phyloP scores from a whole-genome alignment of 768 basidiomycete genomes.

The Strobilomyces dryophilus region DNA sequence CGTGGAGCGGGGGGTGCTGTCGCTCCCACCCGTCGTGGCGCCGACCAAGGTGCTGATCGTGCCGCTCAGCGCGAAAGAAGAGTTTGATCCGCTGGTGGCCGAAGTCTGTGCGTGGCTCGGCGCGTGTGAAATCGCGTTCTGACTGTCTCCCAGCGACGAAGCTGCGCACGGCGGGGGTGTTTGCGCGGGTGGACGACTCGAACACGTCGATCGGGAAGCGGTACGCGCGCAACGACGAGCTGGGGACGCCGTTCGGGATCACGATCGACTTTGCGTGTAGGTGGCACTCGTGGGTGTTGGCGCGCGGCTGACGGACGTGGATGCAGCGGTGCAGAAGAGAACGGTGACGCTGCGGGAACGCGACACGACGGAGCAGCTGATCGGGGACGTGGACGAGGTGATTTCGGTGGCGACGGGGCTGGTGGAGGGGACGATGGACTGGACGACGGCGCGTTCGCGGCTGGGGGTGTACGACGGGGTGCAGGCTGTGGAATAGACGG shows the following conservation, averaged over 20 bases:
- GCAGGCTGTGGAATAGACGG: constrained; percentile 64
- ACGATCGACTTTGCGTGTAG: constrained; percentile 92
- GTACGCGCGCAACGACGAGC: constrained; percentile 96
- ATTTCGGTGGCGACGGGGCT: constrained; percentile 76
- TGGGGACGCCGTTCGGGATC: constrained; percentile 95
- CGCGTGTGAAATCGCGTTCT: neutral
- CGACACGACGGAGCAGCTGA: constrained; percentile 90
- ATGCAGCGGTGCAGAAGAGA: constrained; percentile 77
- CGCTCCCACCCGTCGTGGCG: constrained; percentile 83
- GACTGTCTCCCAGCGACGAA: constrained; percentile 61
- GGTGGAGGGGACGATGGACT: constrained; percentile 68
- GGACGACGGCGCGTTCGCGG: constrained; percentile 68
- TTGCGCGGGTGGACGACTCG: constrained; percentile 94
- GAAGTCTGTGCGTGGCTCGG: constrained; percentile 76
- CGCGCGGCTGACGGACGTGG: neutral
- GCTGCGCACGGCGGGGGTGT: constrained; percentile 83
- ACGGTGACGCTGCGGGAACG: constrained; percentile 96
- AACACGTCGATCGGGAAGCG: constrained; percentile 94
- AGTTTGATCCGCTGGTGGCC: constrained; percentile 77
- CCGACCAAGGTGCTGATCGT: constrained; percentile 98
- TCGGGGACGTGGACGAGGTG: constrained; percentile 88
- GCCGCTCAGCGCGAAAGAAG: constrained; percentile 81
- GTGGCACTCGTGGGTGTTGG: neutral
- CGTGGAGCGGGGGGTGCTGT: constrained; percentile 82
- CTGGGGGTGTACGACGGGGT: constrained; percentile 84